Conservation (phyloP, 345 rosid genomes). For the Boechera stricta region DNA sequence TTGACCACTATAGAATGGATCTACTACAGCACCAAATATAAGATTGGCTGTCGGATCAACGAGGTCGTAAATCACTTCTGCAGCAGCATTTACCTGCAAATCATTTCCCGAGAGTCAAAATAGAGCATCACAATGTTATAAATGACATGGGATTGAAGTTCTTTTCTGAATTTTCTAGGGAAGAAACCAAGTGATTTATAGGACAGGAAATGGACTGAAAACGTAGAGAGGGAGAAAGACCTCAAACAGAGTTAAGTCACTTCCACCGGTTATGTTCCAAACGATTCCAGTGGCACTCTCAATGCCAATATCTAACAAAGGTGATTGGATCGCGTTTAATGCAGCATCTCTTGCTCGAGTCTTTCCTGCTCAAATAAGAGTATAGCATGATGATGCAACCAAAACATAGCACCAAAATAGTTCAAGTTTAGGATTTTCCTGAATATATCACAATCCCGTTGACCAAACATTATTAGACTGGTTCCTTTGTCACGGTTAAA, state of each 20-base stretch:
- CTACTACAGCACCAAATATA: slow-evolving; percentile 89
- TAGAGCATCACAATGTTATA: not conserved
- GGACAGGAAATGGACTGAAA: not conserved
- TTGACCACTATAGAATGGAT: slow-evolving; percentile 85
- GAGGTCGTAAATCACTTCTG: slow-evolving; percentile 91
- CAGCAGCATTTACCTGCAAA: slow-evolving; percentile 91
- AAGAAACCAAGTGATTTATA: not conserved
- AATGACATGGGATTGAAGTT: not conserved
- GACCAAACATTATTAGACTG: not conserved
- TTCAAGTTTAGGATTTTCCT: slow-evolving; percentile 12
- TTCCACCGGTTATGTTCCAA: slow-evolving; percentile 98
- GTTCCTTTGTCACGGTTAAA: slow-evolving; percentile 1
- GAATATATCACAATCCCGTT: slow-evolving; percentile 7
- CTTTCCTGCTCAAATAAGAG: slow-evolving; percentile 60
- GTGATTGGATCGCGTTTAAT: slow-evolving; percentile 91
- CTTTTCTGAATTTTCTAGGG: not conserved
- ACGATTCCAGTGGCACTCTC: slow-evolving; percentile 98
- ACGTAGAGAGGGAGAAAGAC: slow-evolving; percentile 42
- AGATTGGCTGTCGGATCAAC: slow-evolving; percentile 94
- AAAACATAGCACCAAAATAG: not conserved
- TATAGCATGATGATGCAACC: slow-evolving; percentile 11
- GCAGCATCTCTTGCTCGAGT: slow-evolving; percentile 99
- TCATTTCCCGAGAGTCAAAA: slow-evolving; percentile 7
- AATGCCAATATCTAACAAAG: slow-evolving; percentile 90
- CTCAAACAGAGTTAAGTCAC: slow-evolving; percentile 87